These are phyloP conservation scores for Schizochytrium sp. DNA, from an alignment of 108 stramenopile species.

Conservation along the genomic window DNA sequence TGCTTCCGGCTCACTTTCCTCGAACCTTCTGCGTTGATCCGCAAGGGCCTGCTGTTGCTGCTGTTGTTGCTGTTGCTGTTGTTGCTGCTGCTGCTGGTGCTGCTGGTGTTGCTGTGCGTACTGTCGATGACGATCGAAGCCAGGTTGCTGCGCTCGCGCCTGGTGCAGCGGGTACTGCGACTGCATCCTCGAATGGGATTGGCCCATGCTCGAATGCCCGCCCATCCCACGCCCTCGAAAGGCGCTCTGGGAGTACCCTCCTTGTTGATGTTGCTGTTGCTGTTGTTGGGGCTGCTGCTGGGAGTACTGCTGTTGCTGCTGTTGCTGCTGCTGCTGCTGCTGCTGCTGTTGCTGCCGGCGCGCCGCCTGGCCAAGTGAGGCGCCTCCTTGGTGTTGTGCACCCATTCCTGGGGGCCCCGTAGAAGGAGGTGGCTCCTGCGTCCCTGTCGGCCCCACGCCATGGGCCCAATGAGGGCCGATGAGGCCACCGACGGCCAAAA, in stretches of 20 bases:
- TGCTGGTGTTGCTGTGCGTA: background rate
- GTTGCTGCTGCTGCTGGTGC: conserved; percentile 1
- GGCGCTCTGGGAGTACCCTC: background rate
- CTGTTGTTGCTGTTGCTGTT: background rate
- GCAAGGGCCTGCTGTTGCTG: background rate
- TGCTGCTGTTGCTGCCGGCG: background rate
- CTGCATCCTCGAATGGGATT: too few species aligned
- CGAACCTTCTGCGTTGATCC: background rate
- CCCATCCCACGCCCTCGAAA: background rate
- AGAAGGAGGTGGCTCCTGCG: background rate
- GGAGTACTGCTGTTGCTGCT: too few species aligned
- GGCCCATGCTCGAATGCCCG: background rate
- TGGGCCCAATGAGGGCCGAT: background rate
- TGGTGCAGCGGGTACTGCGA: too few species aligned
- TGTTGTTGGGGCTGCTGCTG: too few species aligned
- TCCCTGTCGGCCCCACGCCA: background rate
- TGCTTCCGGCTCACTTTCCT: background rate
- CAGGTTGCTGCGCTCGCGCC: too few species aligned
- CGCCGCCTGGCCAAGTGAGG: too few species aligned
- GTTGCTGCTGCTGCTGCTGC: background rate
- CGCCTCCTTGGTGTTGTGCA: too few species aligned
- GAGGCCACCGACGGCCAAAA: background rate
- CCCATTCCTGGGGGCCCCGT: too few species aligned
- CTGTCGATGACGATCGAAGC: background rate
- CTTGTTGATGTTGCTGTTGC: too few species aligned